phyloP scores from a whole-genome alignment of 139 green algal species.

The Chara braunii region DNA sequence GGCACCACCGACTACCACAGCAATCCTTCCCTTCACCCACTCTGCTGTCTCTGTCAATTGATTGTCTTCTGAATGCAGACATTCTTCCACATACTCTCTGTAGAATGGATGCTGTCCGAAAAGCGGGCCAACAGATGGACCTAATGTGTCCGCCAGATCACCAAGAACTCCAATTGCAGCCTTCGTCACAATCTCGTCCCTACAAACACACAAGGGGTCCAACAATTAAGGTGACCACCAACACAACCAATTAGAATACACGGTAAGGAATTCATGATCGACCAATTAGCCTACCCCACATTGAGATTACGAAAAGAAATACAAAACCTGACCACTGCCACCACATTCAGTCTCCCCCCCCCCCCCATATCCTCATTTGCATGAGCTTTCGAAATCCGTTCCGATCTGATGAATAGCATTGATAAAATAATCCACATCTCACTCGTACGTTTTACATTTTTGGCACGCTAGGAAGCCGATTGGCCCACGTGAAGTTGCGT shows the following conservation, averaged over 20 bases:
- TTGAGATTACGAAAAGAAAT: too few relatives aligned
- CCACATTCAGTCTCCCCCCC: too few relatives aligned
- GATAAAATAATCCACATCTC: too few relatives aligned
- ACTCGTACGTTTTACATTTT: too few relatives aligned
- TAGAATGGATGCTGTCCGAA: constrained; percentile 35
- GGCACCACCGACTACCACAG: background rate
- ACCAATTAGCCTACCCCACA: too few relatives aligned
- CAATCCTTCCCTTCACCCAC: constrained; percentile 9
- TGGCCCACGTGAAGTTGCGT: too few relatives aligned
- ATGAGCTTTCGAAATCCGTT: too few relatives aligned
- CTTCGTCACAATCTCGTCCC: constrained; percentile 53
- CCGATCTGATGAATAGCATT: too few relatives aligned
- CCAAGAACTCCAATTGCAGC: constrained; percentile 58
- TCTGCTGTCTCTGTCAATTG: constrained; percentile 28
- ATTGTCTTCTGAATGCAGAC: constrained; percentile 24
- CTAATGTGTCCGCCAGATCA: constrained; percentile 54
- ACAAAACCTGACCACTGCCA: too few relatives aligned
- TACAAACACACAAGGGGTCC: too few relatives aligned
- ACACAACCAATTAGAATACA: background rate
- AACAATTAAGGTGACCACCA: constrained; percentile 13
- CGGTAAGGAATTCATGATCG: background rate
- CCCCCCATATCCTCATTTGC: too few relatives aligned
- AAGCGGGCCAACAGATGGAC: background rate
- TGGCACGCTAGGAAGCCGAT: too few relatives aligned
- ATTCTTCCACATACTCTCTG: constrained; percentile 38